Evolutionary conservation across 176 grass and related monocot genomes (phyloP), one percentile per base, ranked within the genome.

Genomic region (Triticum dicoccoides): DNA sequence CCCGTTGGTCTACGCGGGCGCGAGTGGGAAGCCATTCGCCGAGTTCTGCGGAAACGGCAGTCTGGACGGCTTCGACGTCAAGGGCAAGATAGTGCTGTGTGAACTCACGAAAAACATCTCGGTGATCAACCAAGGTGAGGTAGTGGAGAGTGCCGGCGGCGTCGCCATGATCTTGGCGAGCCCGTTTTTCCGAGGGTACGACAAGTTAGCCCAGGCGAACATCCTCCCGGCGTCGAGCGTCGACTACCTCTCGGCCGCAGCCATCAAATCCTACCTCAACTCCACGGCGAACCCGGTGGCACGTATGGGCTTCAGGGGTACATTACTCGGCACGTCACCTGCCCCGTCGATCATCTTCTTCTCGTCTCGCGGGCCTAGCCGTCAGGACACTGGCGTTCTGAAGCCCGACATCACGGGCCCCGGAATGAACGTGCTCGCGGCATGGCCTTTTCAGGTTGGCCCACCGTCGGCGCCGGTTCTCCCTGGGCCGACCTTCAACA

Each of bases 71-170:
- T 0, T 77, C 8, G 65, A 87, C 29, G 87, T 92, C 15, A 83
- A 30, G 67, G 90, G 90, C 9, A 95, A 95, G 82, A 88, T 92
- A 2, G 93, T 90, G 25, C 49, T 90, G 9, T 95, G 93, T 67
- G 49, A 69, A 18, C 52, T 15, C 0, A 61, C 20, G 21, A 37
- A 32, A 3, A 11, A 0, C 14, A 3, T 47, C 14, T 2, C 9
- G 21, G 61, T 41, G 17, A 4, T 83, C 8, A 78, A 10, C 21
- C 14, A 37, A 67, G 20, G 41, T 2, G 69, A 15, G 24, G 82
- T 33, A 1, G 75, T 93, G 12, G 24, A 64, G 17, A 17, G 30
- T 2, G 70, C 61, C 0, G 84, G 91, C 1, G 91, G 84, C 13
- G 30, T 25, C 25, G 85, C 72, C 32, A 87, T 93, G 91, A 52